A percentile compares a stretch with the other conserved stretches of the same genome.
These are phyloP conservation scores for Ascochyta pisi DNA, from an alignment of 2,329 filamentous ascomycete species.

Conservation along the genomic window DNA sequence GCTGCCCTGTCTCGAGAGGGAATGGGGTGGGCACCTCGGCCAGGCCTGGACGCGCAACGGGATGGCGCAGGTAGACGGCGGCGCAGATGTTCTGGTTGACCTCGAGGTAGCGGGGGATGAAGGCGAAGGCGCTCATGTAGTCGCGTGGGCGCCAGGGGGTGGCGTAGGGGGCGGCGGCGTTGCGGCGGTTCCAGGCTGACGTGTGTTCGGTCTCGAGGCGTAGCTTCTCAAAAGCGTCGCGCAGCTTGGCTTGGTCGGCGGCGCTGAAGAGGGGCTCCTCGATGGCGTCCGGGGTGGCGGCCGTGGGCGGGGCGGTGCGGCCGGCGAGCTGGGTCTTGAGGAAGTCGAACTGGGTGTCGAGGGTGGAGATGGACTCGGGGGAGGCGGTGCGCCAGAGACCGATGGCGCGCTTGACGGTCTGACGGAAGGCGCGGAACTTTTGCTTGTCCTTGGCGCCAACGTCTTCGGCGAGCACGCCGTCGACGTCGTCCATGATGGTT, in stretches of 20 bases:
- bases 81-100: conserved; percentile 98
- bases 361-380: conserved; percentile 54
- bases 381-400: conserved; percentile 57
- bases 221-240: conserved; percentile 63
- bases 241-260: conserved; percentile 66
- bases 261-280: conserved; percentile 38
- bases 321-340: conserved; percentile 38
- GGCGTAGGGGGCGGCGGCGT: conserved; percentile 72
- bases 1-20: conserved; percentile 69
- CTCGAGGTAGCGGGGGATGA: conserved; percentile 93
- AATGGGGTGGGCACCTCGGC: conserved; percentile 83
- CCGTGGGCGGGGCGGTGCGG: conserved; percentile 3
- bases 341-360: conserved; percentile 57
- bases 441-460: conserved; percentile 77
- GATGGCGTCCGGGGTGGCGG: conserved; percentile 1
- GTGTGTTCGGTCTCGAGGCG: conserved; percentile 78
- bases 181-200: conserved; percentile 60
- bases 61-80: conserved; percentile 92
- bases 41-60: conserved; percentile 81
- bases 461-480: conserved; percentile 63
- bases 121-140: conserved; percentile 91
- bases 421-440: conserved; percentile 74
- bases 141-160: conserved; percentile 89
- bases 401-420: conserved; percentile 69
- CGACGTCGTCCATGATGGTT: conserved; percentile 58